Evolutionary conservation across 768 basidiomycete genomes (phyloP).

Genomic region (Leccinellum albellum): DNA sequence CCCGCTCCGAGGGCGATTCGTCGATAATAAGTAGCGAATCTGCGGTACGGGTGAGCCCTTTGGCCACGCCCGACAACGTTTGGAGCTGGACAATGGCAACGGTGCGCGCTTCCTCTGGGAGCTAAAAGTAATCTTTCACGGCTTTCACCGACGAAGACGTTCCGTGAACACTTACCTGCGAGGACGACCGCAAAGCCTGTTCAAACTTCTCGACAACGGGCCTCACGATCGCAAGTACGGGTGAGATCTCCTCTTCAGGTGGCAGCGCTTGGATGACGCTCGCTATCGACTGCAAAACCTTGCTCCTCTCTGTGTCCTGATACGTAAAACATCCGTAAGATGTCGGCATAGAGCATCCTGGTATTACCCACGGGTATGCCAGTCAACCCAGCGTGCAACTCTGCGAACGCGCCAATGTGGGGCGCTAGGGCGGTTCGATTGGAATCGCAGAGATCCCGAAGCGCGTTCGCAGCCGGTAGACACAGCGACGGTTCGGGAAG

Average conservation of each 20-base stretch:
- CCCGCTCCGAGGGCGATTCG: slow-evolving; percentile 47
- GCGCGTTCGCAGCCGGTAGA: slow-evolving; percentile 72
- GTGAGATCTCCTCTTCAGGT: slow-evolving; percentile 70
- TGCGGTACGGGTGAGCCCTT: slow-evolving; percentile 75
- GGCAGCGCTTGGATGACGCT: slow-evolving; percentile 92
- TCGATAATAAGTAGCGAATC: slow-evolving; percentile 65
- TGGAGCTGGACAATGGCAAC: slow-evolving; percentile 71
- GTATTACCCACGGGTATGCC: slow-evolving; percentile 60
- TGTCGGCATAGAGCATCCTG: not conserved
- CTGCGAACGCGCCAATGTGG: slow-evolving; percentile 81
- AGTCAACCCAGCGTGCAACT: slow-evolving; percentile 72
- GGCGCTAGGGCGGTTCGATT: slow-evolving; percentile 81
- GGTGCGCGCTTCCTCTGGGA: slow-evolving; percentile 67
- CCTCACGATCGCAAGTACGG: slow-evolving; percentile 72
- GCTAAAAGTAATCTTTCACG: slow-evolving; percentile 33
- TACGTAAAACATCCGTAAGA: not conserved
- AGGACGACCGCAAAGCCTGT: slow-evolving; percentile 54
- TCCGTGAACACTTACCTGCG: slow-evolving; percentile 41
- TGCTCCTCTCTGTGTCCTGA: slow-evolving; percentile 82
- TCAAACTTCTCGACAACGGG: slow-evolving; percentile 71
- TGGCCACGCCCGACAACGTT: slow-evolving; percentile 79
- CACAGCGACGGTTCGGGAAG: slow-evolving; percentile 62
- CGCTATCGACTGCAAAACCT: slow-evolving; percentile 87
- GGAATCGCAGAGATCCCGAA: slow-evolving; percentile 86
- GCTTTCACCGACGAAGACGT: not conserved